phyloP scores from a whole-genome alignment of 2,329 filamentous ascomycete species.

The Neonectria faginata region DNA sequence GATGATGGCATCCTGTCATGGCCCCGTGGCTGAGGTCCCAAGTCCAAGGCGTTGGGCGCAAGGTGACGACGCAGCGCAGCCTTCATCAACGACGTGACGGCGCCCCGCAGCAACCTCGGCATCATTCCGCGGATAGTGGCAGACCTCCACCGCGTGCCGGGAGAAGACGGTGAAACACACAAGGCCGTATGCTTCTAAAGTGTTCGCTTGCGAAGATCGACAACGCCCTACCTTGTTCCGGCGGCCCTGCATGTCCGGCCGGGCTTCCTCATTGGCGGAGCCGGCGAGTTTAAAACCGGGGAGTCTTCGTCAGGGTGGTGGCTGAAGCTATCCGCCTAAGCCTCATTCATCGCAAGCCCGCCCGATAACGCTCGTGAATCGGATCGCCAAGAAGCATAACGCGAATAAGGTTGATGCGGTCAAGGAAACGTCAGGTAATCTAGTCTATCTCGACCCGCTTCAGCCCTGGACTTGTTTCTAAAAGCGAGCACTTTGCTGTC shows the following conservation, averaged over 20 bases:
- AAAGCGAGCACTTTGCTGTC: conserved; percentile 3
- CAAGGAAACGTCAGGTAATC: neutral
- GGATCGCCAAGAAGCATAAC: conserved; percentile 26
- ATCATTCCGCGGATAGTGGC: neutral
- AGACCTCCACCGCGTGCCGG: neutral
- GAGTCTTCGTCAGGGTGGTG: conserved; percentile 37
- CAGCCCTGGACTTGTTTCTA: conserved; percentile 10
- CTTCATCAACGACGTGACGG: neutral
- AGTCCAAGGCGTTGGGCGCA: conserved; percentile 1
- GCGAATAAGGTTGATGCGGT: conserved; percentile 16
- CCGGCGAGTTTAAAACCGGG: conserved; percentile 9
- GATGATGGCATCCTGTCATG: neutral
- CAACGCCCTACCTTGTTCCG: neutral
- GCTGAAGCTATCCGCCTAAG: conserved; percentile 32
- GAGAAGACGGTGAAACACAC: conserved; percentile 3
- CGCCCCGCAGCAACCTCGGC: neutral
- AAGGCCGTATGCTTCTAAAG: conserved; percentile 1
- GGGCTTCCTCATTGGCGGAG: neutral
- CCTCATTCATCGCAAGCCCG: conserved; percentile 17
- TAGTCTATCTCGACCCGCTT: conserved; percentile 4
- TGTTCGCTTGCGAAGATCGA: neutral
- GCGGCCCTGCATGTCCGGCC: neutral
- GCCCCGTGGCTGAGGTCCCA: conserved; percentile 6
- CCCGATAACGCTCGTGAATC: conserved; percentile 1
- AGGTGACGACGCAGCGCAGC: neutral